Evolutionary conservation across 176 grass and related monocot species (phyloP), one percentile per base, ranked within the genome.

Genomic region (Oryza officinalis): DNA sequence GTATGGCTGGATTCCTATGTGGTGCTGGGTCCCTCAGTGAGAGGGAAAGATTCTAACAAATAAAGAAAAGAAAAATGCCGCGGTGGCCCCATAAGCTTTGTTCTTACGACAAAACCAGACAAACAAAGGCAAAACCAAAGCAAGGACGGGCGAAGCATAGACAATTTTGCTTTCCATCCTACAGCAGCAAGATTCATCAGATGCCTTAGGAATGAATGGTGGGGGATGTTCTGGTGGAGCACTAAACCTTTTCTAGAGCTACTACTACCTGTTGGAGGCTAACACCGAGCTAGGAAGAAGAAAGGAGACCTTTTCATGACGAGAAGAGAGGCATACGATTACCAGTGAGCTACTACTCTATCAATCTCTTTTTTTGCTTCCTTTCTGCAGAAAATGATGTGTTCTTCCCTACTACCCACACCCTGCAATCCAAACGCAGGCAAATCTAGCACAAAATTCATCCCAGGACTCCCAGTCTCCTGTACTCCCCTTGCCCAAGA

Each of bases 11-110:
- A 92, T 87, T 88, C 88, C 85, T 86, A 78, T 66, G 71, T 27
- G 85, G 75, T 67, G 78, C 71, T 86, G 90, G 87, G 54, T 0
- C 79, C 85, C 75, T 15, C 65, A 35, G 77, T 70, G 83, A 92
- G 87, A 86, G 90, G 79, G 92, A 94, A 95, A 95, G 88, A 90
- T 95, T 95, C 90, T 88, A 86, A 63, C 12, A 88, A 86, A 61
- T 86, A 79, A 83, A 83, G 5, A 83, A 89, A 77, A 67, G 3
- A 37, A 32, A 17, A 85, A 67, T 84, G 81, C 32, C 60, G 23
- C 18, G 71, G 86, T 77, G 84, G 40, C 31, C 88, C 80, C 76
- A 84, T 27, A 84, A 23, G 50, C 46, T 90, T 87, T 80, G 84
- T 87, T 87, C 84, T 83, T 75, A 87, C 75, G 84, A 75, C 88